Percentiles rank a stretch among this genome's conserved stretches.
phyloP scores from a whole-genome alignment of 2,329 filamentous ascomycete species.

The Cytospora piceae region DNA sequence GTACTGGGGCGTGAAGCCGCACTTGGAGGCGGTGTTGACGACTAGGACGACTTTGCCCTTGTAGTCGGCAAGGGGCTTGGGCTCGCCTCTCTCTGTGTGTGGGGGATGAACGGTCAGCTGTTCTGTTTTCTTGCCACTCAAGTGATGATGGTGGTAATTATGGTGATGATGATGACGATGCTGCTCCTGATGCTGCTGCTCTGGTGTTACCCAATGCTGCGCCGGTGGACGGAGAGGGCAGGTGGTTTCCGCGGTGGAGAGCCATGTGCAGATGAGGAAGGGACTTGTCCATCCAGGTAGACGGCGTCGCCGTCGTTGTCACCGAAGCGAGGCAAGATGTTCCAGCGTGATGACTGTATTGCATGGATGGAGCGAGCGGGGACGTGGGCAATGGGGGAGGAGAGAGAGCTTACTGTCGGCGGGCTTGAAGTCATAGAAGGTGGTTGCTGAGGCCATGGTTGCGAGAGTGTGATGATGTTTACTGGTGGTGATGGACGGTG shows the following conservation, averaged over 20 bases:
- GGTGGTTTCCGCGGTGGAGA: background rate
- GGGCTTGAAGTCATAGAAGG: conserved; percentile 84
- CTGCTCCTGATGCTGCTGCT: background rate
- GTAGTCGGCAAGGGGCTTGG: conserved; percentile 71
- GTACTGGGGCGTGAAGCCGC: conserved; percentile 97
- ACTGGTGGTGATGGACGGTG: conserved; percentile 21
- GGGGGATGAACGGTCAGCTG: conserved; percentile 26
- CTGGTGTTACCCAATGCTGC: background rate
- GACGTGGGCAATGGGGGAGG: conserved; percentile 14
- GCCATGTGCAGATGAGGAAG: conserved; percentile 21
- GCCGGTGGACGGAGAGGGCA: conserved; percentile 16
- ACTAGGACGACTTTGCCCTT: conserved; percentile 92
- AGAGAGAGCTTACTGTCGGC: conserved; percentile 68
- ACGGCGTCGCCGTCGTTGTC: background rate
- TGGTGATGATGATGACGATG: background rate
- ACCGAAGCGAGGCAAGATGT: conserved; percentile 7
- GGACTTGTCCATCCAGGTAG: conserved; percentile 11
- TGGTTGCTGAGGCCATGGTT: conserved; percentile 69
- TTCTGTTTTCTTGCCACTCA: conserved; percentile 20
- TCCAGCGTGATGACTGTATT: conserved; percentile 6
- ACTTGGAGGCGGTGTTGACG: conserved; percentile 98
- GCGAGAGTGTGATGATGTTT: conserved; percentile 30
- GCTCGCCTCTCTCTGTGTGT: conserved; percentile 68
- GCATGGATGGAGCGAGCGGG: background rate
- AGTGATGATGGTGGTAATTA: conserved; percentile 23